A percentile compares a stretch with the other conserved stretches of the same genome.
These are phyloP conservation scores for Spatholobus suberectus DNA, from an alignment of 306 rosid genomes.

Conservation along the genomic window DNA sequence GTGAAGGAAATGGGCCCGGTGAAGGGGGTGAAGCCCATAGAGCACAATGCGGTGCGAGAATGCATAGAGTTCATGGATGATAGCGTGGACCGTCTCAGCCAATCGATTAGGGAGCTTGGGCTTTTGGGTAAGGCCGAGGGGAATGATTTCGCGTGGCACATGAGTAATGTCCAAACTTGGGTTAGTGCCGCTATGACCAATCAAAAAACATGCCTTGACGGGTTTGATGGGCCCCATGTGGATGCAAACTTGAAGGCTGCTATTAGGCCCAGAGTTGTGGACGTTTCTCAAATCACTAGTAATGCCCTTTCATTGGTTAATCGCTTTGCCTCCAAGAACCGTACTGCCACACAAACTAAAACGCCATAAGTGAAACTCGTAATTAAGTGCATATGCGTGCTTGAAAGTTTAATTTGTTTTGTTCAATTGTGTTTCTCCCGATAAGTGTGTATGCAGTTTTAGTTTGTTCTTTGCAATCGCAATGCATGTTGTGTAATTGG, in stretches of 20 bases:
- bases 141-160: slow-evolving; percentile 60
- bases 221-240: slow-evolving; percentile 43
- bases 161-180: slow-evolving; percentile 85
- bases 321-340: slow-evolving; percentile 57
- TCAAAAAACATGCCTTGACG: slow-evolving; percentile 74
- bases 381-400: neutral
- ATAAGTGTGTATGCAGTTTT: neutral
- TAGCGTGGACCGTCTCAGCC: slow-evolving; percentile 55
- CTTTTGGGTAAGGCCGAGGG: slow-evolving; percentile 35
- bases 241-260: slow-evolving; percentile 53
- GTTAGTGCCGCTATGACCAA: slow-evolving; percentile 80
- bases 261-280: slow-evolving; percentile 43
- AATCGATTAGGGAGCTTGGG: slow-evolving; percentile 61
- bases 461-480: no score
- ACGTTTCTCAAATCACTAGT: slow-evolving; percentile 73
- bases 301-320: slow-evolving; percentile 77
- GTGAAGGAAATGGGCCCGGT: slow-evolving; percentile 42
- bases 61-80: slow-evolving; percentile 73
- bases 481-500: no score
- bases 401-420: neutral
- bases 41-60: slow-evolving; percentile 57
- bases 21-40: slow-evolving; percentile 45
- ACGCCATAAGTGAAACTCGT: slow-evolving; percentile 15
- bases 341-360: neutral
- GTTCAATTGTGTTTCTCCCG: neutral